Evolutionary conservation across 2,329 filamentous ascomycete genomes (phyloP).

Genomic region (Botrytis fabae): DNA sequence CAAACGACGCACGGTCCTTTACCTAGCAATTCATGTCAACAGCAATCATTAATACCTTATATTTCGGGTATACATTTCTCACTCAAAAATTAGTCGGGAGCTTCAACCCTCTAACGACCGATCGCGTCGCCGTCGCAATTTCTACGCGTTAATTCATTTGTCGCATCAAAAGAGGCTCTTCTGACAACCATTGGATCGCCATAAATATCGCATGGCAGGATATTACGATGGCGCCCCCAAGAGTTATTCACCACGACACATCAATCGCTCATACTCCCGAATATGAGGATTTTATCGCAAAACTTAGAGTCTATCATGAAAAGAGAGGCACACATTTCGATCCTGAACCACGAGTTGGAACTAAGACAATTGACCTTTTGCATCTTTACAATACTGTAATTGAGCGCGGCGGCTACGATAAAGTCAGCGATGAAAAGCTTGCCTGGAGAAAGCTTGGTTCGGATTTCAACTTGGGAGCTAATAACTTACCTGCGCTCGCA

Average conservation of each 20-base stretch:
- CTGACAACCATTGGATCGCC: slow-evolving; percentile 23
- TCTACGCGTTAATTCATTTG: slow-evolving; percentile 20
- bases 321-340: slow-evolving; percentile 79
- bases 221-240: slow-evolving; percentile 36
- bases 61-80: neutral
- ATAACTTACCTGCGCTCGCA: slow-evolving; percentile 78
- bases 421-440: slow-evolving; percentile 78
- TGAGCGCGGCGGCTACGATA: slow-evolving; percentile 80
- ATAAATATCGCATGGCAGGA: slow-evolving; percentile 30
- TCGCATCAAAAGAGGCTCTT: slow-evolving; percentile 18
- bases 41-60: neutral
- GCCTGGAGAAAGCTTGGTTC: slow-evolving; percentile 77
- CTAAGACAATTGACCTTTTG: slow-evolving; percentile 72
- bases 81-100: neutral
- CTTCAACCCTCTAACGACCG: slow-evolving; percentile 14
- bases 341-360: slow-evolving; percentile 76
- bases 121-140: slow-evolving; percentile 27
- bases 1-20: neutral
- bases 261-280: slow-evolving; percentile 55
- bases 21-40: neutral
- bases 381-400: slow-evolving; percentile 78
- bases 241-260: slow-evolving; percentile 28
- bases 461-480: slow-evolving; percentile 72
- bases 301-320: slow-evolving; percentile 71
- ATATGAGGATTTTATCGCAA: slow-evolving; percentile 76